Evolutionary conservation across 2,329 filamentous ascomycete species (phyloP), one percentile per base, ranked within the genome.

Genomic region (Aspergillus terreus): DNA sequence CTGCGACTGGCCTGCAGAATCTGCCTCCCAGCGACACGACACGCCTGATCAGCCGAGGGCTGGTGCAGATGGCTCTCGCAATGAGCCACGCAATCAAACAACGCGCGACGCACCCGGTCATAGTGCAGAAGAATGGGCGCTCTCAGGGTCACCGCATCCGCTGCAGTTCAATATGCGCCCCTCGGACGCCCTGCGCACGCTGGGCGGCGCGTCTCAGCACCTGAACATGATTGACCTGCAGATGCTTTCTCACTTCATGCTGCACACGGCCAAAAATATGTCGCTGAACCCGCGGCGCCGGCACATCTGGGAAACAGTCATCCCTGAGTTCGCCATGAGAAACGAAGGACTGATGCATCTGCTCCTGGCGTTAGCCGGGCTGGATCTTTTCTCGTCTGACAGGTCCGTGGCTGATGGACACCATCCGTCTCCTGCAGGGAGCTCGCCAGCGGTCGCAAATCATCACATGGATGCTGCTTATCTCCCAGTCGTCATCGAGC

Each of bases 321-420:
- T 65, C n/a, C 62, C 61, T 4, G 57, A 60, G 11, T 32, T 62
- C 0, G 63, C 59, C 7, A n/a, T 51, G 5, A 48, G 45, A 2
- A 46, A 59, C 12, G 49, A 53, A 12, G 61, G 52, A 21, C 12
- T 65, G 32, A 65, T 65, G 63, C 60, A 63, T 44, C 40, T 65
- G n/a, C 47, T 63, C 27, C 48, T 65, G 3, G 60, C 60, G 7
- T 45, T 65, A n/a, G 58, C 61, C 2, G 61, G 63, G 6, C 6
- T 59, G 6, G 48, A 64, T 47, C 27, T 54, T 4, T 35, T 60
- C 35, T 58, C 30, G 43, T n/a, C 27, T 7, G 7, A 45, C 6
- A 27, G 23, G 19, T 14, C 19, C 27, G 27, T 30, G 27, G 7
- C 3, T 9, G 27, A 30, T 9, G 27, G 27, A 30, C 10, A 9